A percentile compares a stretch with the other conserved stretches of the same genome.
Conservation (phyloP, 768 basidiomycete species). For the Suillus variegatus region DNA sequence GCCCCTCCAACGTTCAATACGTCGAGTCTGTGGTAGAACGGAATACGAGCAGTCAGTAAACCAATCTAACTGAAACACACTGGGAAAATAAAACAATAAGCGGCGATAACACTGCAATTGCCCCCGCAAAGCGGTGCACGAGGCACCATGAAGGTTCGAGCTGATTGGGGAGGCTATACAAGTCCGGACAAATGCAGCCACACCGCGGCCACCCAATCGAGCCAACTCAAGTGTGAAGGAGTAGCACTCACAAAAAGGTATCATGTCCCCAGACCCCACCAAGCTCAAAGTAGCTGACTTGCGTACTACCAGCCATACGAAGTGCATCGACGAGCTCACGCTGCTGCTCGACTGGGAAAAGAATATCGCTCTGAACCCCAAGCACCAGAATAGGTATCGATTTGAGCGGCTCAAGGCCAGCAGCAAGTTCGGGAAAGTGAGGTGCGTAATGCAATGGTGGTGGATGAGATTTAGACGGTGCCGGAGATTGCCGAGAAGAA, state of each 20-base stretch:
- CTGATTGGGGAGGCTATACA: background rate
- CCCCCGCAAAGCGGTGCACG: background rate
- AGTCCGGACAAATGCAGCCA: background rate
- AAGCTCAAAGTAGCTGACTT: conserved; percentile 94
- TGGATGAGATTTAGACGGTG: conserved; percentile 66
- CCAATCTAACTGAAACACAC: background rate
- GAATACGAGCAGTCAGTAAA: background rate
- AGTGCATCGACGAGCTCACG: conserved; percentile 92
- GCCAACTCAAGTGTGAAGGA: conserved; percentile 6
- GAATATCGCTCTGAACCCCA: conserved; percentile 94
- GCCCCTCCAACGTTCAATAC: conserved; percentile 90
- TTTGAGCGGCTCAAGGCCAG: conserved; percentile 73
- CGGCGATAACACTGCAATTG: background rate
- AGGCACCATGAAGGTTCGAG: background rate
- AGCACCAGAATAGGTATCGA: conserved; percentile 83
- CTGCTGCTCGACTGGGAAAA: conserved; percentile 98
- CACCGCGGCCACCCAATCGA: background rate
- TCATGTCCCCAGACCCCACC: conserved; percentile 99
- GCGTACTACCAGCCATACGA: conserved; percentile 83
- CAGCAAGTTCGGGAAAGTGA: conserved; percentile 73
- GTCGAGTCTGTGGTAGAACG: conserved; percentile 57
- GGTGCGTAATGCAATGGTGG: conserved; percentile 73
- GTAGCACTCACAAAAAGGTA: conserved; percentile 78
- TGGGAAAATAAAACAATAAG: background rate
- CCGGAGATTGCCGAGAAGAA: conserved; percentile 12